These are phyloP conservation scores for Sporothrix pallida DNA, from an alignment of 2,329 filamentous ascomycete genomes.

Conservation along the genomic window DNA sequence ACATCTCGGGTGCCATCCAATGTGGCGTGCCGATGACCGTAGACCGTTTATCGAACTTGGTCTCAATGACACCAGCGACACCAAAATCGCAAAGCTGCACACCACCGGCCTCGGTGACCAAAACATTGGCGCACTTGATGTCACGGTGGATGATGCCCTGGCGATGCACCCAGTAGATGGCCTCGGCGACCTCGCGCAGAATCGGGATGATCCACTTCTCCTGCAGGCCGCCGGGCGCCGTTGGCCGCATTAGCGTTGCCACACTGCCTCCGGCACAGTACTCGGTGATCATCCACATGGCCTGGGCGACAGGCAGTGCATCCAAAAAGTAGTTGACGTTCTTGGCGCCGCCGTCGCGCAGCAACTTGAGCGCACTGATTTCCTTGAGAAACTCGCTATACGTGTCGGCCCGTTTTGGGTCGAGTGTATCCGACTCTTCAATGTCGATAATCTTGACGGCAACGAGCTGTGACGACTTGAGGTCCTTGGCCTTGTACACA, in stretches of 20 bases:
- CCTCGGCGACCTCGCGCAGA: slow-evolving; percentile 63
- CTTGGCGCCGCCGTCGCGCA: slow-evolving; percentile 74
- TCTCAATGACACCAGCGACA: slow-evolving; percentile 78
- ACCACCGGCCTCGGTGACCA: slow-evolving; percentile 75
- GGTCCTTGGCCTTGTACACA: slow-evolving; percentile 65
- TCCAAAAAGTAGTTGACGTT: slow-evolving; percentile 85
- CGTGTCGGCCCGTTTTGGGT: slow-evolving; percentile 68
- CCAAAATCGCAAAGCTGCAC: slow-evolving; percentile 87
- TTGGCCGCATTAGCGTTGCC: slow-evolving; percentile 73
- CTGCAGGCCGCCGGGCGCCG: slow-evolving; percentile 66
- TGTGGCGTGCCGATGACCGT: slow-evolving; percentile 83
- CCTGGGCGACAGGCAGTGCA: slow-evolving; percentile 75
- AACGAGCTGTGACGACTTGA: slow-evolving; percentile 55
- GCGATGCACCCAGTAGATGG: slow-evolving; percentile 70
- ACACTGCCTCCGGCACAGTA: slow-evolving; percentile 86
- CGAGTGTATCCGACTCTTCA: slow-evolving; percentile 73
- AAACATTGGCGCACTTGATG: slow-evolving; percentile 78
- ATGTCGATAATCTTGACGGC: slow-evolving; percentile 84
- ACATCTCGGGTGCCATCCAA: slow-evolving; percentile 86
- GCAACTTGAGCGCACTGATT: slow-evolving; percentile 70
- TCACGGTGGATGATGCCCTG: slow-evolving; percentile 74
- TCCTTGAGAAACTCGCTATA: slow-evolving; percentile 74
- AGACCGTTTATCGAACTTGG: slow-evolving; percentile 74
- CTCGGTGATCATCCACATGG: slow-evolving; percentile 88
- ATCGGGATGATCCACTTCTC: slow-evolving; percentile 55